These are phyloP conservation scores for Globisporangium heterothallicum DNA, from an alignment of 352 stramenopile species.

Conservation along the genomic window DNA sequence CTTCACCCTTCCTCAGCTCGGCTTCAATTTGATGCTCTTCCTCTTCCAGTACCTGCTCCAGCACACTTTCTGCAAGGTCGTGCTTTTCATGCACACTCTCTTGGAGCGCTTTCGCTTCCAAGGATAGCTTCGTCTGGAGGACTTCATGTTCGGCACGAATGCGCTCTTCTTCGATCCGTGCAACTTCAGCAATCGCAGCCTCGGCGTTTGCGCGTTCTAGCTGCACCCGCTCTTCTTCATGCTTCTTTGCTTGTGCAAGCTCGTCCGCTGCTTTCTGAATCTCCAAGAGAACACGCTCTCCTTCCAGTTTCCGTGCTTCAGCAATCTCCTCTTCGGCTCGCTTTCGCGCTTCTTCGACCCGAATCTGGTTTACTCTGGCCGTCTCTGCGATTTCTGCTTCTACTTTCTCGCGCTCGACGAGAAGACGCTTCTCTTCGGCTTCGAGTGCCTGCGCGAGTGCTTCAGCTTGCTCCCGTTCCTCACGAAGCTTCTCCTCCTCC, in stretches of 20 bases:
- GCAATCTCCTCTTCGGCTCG: conserved; percentile 7
- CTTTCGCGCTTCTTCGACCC: conserved; percentile 3
- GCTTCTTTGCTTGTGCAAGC: conserved; percentile 10
- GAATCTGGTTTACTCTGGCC: neutral
- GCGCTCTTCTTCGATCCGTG: conserved; percentile 6
- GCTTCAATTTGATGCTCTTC: conserved; percentile 1
- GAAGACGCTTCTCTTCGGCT: conserved; percentile 17
- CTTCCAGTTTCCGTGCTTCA: conserved; percentile 17
- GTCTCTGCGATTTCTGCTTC: conserved; percentile 25
- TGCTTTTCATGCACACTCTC: conserved; percentile 8
- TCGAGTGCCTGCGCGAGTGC: conserved; percentile 12
- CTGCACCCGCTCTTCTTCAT: conserved; percentile 3
- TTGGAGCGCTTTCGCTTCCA: conserved; percentile 2
- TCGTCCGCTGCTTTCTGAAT: conserved; percentile 18
- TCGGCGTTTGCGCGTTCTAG: conserved; percentile 3
- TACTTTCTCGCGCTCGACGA: neutral
- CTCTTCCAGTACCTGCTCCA: conserved; percentile 2
- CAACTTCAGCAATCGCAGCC: conserved; percentile 8
- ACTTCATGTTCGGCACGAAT: conserved; percentile 1
- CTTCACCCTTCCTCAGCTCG: conserved; percentile 2
- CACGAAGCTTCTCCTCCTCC: conserved; percentile 2
- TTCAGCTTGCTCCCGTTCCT: conserved; percentile 10
- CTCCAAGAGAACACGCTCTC: conserved; percentile 10
- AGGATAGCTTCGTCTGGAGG: conserved; percentile 1
- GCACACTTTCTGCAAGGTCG: neutral